Evolutionary conservation across 2,329 filamentous ascomycete species (phyloP), one percentile per base, ranked within the genome.

Genomic region (Emergomyces pasteurianus): DNA sequence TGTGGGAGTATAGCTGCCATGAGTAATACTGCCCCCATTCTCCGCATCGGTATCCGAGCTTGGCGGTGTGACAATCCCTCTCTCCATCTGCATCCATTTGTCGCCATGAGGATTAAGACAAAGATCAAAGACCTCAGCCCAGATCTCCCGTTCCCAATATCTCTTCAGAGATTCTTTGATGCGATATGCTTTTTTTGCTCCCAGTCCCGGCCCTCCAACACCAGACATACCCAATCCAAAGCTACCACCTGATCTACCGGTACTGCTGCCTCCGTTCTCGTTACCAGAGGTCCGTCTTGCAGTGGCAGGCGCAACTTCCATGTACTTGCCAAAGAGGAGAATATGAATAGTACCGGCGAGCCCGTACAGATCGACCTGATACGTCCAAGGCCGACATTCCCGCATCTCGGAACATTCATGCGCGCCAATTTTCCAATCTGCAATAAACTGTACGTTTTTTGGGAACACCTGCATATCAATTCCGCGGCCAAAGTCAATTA

Each of bases 131-230:
- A 88, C 86, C 63, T 88, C 85, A 1, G 72, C 76, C 94, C 94
- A 99, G 52, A 97, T 84, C 57, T 96, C 91, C 56, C 86, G 88
- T 79, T 97, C 92, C 94, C 94, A 99, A 75, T 99, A 99, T 52
- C 94, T 78, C 79, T 99, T 99, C 63, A 97, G 76, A 16, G 80
- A 83, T 74, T 96, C 92, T 58, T 87, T 83, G 65, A 96, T 85
- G 64, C 82, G 84, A 76, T 96, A 97, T 55, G 81, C 85, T 70
- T 88, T 86, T 1, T 81, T 62, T 26, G 65, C 63, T 62, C 50
- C 65, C 63, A 38, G 61, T 60, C 18, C 62, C 61, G 9, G 61
- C 61, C 34, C 21, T 6, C 23, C 31, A 46, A 38, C 28, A 21
- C 18, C 28, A 12, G 50, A 10, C 6, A 54, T 58, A 12, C 38